A percentile compares a stretch with the other conserved stretches of the same genome.
These are phyloP conservation scores for Pholiota conissans DNA, from an alignment of 768 basidiomycete genomes.

Conservation along the genomic window DNA sequence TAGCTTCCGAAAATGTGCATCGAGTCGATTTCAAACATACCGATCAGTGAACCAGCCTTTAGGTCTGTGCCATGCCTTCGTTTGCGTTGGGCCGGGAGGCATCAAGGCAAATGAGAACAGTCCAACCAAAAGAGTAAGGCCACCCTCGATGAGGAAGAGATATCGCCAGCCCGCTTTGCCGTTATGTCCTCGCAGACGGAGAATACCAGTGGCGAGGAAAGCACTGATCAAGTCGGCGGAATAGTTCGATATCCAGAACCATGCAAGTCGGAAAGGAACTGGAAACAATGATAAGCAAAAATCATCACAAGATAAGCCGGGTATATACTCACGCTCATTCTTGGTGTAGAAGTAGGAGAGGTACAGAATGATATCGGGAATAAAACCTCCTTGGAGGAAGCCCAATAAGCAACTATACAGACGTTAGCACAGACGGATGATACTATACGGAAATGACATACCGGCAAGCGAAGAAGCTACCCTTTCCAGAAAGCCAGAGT, in stretches of 20 bases:
- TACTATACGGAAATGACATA: constrained; percentile 14
- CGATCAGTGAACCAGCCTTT: constrained; percentile 67
- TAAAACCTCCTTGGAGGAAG: constrained; percentile 64
- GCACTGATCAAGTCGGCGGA: constrained; percentile 50
- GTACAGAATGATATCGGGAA: constrained; percentile 66
- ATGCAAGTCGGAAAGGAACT: constrained; percentile 65
- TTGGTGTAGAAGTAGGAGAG: constrained; percentile 67
- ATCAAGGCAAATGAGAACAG: constrained; percentile 53
- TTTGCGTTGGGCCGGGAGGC: constrained; percentile 64
- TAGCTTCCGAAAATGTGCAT: neutral
- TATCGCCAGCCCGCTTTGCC: constrained; percentile 60
- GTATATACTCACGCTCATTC: constrained; percentile 30
- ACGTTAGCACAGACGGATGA: neutral
- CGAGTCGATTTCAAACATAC: constrained; percentile 24
- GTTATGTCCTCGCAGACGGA: constrained; percentile 50
- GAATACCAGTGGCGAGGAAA: constrained; percentile 65
- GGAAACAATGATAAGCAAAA: neutral
- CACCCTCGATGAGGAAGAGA: constrained; percentile 57
- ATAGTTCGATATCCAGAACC: constrained; percentile 67
- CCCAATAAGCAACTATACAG: constrained; percentile 46
- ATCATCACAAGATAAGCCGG: neutral
- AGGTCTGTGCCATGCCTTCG: constrained; percentile 55
- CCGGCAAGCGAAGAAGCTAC: constrained; percentile 52
- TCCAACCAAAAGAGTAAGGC: constrained; percentile 48
- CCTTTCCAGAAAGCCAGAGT: constrained; percentile 54